phyloP scores from a whole-genome alignment of 257 asterid genomes.

The Solanum chilense region DNA sequence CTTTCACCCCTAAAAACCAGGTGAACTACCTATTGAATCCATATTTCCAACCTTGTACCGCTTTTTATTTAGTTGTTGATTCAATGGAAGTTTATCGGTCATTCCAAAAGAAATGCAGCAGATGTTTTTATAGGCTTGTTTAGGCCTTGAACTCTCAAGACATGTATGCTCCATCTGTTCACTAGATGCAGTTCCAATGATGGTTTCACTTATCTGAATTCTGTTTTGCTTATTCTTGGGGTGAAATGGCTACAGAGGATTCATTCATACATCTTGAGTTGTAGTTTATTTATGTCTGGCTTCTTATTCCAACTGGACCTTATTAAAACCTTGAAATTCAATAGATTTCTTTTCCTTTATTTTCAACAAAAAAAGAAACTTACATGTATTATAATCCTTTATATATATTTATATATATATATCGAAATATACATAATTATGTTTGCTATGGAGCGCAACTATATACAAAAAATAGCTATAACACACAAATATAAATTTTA shows the following conservation, averaged over 20 bases:
- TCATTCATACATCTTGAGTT: not conserved
- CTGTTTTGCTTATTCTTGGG: not conserved
- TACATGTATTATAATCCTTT: not conserved
- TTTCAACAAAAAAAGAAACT: not conserved
- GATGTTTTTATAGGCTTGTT: not conserved
- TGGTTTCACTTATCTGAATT: not conserved
- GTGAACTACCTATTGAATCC: not conserved
- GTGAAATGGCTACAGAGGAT: not conserved
- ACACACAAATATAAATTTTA: too few relatives aligned
- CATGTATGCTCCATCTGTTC: not conserved
- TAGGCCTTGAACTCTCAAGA: not conserved
- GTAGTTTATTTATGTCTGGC: not conserved
- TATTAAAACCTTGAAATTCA: not conserved
- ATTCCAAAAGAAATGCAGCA: not conserved
- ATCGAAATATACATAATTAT: too few relatives aligned
- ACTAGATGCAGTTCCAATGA: not conserved
- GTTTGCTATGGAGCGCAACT: too few relatives aligned
- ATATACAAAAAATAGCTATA: too few relatives aligned
- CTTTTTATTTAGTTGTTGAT: not conserved
- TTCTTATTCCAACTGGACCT: not conserved
- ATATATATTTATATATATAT: not conserved
- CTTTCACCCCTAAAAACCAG: not conserved
- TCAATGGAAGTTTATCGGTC: not conserved
- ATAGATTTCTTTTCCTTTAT: not conserved
- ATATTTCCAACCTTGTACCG: not conserved